These are phyloP conservation scores for Eleusine indica DNA, from an alignment of 176 grass and related monocot genomes.

Conservation along the genomic window DNA sequence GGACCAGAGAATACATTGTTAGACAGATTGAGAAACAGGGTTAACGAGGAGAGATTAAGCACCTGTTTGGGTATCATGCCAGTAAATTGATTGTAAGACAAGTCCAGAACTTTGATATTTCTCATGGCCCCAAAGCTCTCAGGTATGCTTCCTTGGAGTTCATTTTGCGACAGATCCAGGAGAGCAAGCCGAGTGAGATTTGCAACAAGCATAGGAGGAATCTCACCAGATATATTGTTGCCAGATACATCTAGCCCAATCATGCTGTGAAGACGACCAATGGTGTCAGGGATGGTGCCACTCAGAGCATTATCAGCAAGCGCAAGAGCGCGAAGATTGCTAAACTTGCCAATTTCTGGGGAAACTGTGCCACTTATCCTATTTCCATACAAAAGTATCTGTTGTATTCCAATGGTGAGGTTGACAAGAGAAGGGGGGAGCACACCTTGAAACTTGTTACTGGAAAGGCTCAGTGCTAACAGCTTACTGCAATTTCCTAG, in stretches of 20 bases:
- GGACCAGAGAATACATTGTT: slow-evolving; percentile 17
- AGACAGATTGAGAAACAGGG: slow-evolving; percentile 32
- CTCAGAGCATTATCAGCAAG: slow-evolving; percentile 21
- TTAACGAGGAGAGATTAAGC: slow-evolving; percentile 32
- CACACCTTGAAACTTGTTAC: slow-evolving; percentile 18
- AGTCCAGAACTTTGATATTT: slow-evolving; percentile 19
- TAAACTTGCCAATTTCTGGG: slow-evolving; percentile 13
- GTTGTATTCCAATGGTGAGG: not conserved
- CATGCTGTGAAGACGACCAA: slow-evolving; percentile 3
- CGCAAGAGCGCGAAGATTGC: not conserved
- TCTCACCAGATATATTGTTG: slow-evolving; percentile 9
- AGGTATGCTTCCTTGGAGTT: slow-evolving; percentile 31
- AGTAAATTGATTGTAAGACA: slow-evolving; percentile 34
- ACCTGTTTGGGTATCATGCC: slow-evolving; percentile 25
- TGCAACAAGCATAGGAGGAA: slow-evolving; percentile 18
- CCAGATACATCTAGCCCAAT: slow-evolving; percentile 21
- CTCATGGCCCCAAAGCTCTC: slow-evolving; percentile 6
- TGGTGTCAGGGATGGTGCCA: slow-evolving; percentile 29
- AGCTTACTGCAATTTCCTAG: slow-evolving; percentile 35
- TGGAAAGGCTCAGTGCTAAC: not conserved
- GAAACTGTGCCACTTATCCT: slow-evolving; percentile 8
- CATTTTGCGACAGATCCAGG: slow-evolving; percentile 1
- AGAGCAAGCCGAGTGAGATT: slow-evolving; percentile 18
- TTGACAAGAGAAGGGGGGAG: slow-evolving; percentile 25
- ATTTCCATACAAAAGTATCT: not conserved